Evolutionary conservation across 805 yeast genomes (phyloP), one percentile per base, ranked within the genome.

Genomic region (Myxozyma vanderwaltii): DNA sequence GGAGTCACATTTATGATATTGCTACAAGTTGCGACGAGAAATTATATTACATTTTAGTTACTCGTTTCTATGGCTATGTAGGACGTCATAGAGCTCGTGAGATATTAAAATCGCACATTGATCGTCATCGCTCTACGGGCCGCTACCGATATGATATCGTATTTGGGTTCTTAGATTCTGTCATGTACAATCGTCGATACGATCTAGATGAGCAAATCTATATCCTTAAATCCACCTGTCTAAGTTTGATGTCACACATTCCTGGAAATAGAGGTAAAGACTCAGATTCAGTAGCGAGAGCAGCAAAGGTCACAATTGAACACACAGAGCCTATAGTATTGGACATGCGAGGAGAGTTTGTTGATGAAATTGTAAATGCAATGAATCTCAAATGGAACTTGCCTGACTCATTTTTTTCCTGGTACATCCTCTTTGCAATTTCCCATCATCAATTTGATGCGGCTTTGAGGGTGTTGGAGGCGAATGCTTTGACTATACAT

Each of bases 381-480:
- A n/a, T 56, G 12, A 26, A 40, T 24, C n/a, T 21, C 5, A 29
- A 35, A 17, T 45, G 47, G 39, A 12, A 29, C 4, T 29, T 56
- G 23, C 35, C 55, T 10, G 31, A 38, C 15, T n/a, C 39, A 7
- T 46, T 57, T 26, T 47, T 41, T 27, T 24, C 27, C 13, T 57
- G 61, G 61, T 53, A 51, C 19, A 8, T 57, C 4, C 41, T 51
- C 13, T 27, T 49, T 46, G 26, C 49, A 24, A 38, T 52, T 21
- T n/a, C 15, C 2, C 43, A 51, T 33, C 44, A 40, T 26, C 57
- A 46, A 27, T 46, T 51, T 19, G 56, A 47, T 19, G 29, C 40
- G 5, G 61, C 52, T 10, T n/a, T 56, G 40, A 23, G 21, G 6
- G 36, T 17, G 8, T 24, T 53, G 13, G 52, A 48, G 43, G 5